phyloP scores from a whole-genome alignment of 2,329 filamentous ascomycete genomes.

The Aspergillus quadricinctus region DNA sequence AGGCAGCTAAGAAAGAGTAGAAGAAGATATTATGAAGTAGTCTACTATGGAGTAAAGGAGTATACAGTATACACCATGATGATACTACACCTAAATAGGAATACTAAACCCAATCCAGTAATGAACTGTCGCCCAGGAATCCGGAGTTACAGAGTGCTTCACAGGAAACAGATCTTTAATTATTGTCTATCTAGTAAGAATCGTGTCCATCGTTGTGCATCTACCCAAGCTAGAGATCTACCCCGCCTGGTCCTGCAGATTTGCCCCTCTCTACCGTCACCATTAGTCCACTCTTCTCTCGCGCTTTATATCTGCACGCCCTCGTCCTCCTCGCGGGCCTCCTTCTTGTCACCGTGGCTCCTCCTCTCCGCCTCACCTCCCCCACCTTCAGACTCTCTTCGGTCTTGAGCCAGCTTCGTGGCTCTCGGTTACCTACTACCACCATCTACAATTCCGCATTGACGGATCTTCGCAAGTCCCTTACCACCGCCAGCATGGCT shows the following conservation, averaged over 20 bases:
- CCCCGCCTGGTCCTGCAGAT: constrained; percentile 1
- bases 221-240: not conserved
- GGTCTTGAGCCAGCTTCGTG: constrained; percentile 39
- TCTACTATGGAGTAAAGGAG: no score
- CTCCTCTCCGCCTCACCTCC: constrained; percentile 37
- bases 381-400: constrained; percentile 37
- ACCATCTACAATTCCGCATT: constrained; percentile 16
- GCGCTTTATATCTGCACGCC: constrained; percentile 23
- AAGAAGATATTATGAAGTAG: no score
- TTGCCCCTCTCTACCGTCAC: constrained; percentile 5
- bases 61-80: no score
- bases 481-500: constrained; percentile 47
- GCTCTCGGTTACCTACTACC: constrained; percentile 19
- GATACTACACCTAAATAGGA: not conserved
- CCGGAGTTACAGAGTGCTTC: not conserved
- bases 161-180: not conserved
- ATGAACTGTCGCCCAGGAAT: not conserved
- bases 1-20: no score
- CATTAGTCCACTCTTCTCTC: constrained; percentile 11
- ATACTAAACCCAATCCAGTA: not conserved
- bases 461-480: constrained; percentile 22
- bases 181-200: no score
- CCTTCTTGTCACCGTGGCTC: constrained; percentile 45
- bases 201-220: not conserved
- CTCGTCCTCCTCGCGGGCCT: constrained; percentile 34